Percentiles rank a stretch among this genome's conserved stretches.
phyloP scores from a whole-genome alignment of 1,139 yeast genomes.

The Yamadazyma blattariae region DNA sequence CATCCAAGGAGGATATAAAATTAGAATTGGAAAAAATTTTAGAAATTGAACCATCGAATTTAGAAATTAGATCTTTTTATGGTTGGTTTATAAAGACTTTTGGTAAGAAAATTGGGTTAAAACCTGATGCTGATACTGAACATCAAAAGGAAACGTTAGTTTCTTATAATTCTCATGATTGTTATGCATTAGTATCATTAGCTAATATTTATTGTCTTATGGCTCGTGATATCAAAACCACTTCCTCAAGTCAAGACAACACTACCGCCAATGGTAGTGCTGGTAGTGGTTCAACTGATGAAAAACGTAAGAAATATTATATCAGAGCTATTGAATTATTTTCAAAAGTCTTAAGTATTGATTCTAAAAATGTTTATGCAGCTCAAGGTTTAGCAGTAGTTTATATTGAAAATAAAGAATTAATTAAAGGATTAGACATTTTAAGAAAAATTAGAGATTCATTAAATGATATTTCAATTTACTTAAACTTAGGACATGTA shows the following conservation, averaged over 20 bases:
- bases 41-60: conserved; percentile 52
- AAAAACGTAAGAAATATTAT: conserved; percentile 74
- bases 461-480: conserved; percentile 77
- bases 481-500: conserved; percentile 86
- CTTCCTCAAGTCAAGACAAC: conserved; percentile 20
- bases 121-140: conserved; percentile 64
- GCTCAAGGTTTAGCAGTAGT: conserved; percentile 97
- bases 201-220: conserved; percentile 83
- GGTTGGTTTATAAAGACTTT: conserved; percentile 81
- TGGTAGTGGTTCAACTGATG: conserved; percentile 33
- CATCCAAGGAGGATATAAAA: conserved; percentile 44
- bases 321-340: conserved; percentile 86
- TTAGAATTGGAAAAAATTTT: conserved; percentile 56
- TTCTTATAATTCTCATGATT: conserved; percentile 80
- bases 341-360: conserved; percentile 83
- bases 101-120: conserved; percentile 54
- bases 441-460: conserved; percentile 90
- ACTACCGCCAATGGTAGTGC: too few species aligned
- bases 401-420: conserved; percentile 82
- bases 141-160: conserved; percentile 86
- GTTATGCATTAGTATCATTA: conserved; percentile 83
- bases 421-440: conserved; percentile 76
- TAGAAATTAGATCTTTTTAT: conserved; percentile 86
- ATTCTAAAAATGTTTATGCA: conserved; percentile 86
- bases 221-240: conserved; percentile 70